Evolutionary conservation across 2,329 filamentous ascomycete species (phyloP), one percentile per base, ranked within the genome.

Genomic region (Fusarium sp.): DNA sequence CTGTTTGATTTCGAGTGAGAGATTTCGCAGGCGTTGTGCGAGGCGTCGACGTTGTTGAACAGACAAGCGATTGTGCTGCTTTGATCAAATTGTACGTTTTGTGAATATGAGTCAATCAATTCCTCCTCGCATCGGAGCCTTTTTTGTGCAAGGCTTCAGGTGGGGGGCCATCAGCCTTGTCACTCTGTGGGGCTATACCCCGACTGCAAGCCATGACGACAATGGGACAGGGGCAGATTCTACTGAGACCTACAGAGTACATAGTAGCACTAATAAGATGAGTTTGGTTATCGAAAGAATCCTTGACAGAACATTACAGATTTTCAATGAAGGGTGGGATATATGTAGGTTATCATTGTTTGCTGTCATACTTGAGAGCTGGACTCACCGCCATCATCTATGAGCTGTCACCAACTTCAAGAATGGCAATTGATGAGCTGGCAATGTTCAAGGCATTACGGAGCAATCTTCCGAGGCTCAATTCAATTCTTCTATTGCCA

Each of bases 141-240:
- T 77, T 77, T 77, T 76, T 76, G 64, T 67, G 72, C 75, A 68
- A 77, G 75, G 75, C 75, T 77, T 70, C 61, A 27, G 60, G 63
- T 75, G 71, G 75, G 73, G 73, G 69, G 39, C 57, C 62, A 36
- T 65, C 72, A 76, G 70, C 75, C 73, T 77, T 61, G 70, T 60
- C 35, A 14, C 49, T 71, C 42, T 50, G 64, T 69, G 71, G 66
- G 61, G 42, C 42, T 39, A 17, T 42, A 35, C 38, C 55, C 69
- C 55, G 14, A 53, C 33, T 44, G 38, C 59, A 56, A 39, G 47
- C 61, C 70, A 72, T 72, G 70, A 73, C 70, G 71, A 68, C 62
- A 68, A 50, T 29, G 44, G 39, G 35, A 58, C 62, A 74, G 55
- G 62, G 63, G 44, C 53, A 46, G 39, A 56, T 27, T 45, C 22